These are phyloP conservation scores for Hanseniaspora clermontiae DNA, from an alignment of 805 yeast species.

Conservation along the genomic window DNA sequence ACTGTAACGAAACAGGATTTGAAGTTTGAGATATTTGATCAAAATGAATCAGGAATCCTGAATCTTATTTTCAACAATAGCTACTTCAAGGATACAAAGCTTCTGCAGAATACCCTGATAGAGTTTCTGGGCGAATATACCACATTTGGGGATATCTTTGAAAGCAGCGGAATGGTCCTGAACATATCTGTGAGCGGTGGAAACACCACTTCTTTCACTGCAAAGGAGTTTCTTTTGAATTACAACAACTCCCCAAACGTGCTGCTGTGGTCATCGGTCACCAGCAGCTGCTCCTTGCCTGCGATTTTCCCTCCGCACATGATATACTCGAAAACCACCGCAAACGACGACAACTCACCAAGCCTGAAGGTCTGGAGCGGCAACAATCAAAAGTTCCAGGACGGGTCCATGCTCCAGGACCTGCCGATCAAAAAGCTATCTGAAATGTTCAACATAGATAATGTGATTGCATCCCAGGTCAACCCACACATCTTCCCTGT, in stretches of 20 bases:
- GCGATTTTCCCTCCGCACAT: slow-evolving; percentile 79
- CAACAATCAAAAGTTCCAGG: slow-evolving; percentile 63
- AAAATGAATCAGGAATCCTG: slow-evolving; percentile 17
- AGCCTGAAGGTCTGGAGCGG: slow-evolving; percentile 61
- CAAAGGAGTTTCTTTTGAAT: slow-evolving; percentile 74
- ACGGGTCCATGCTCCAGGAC: slow-evolving; percentile 93
- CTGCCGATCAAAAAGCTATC: slow-evolving; percentile 79
- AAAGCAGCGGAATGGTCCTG: slow-evolving; percentile 76
- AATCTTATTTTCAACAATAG: slow-evolving; percentile 25
- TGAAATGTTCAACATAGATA: slow-evolving; percentile 96
- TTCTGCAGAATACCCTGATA: slow-evolving; percentile 18
- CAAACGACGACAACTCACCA: slow-evolving; percentile 23
- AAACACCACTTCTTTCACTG: slow-evolving; percentile 68
- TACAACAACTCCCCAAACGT: slow-evolving; percentile 74
- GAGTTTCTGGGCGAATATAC: slow-evolving; percentile 17
- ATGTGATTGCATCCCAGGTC: slow-evolving; percentile 93
- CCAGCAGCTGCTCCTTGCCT: slow-evolving; percentile 91
- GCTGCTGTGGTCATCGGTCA: slow-evolving; percentile 74
- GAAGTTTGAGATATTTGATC: slow-evolving; percentile 31
- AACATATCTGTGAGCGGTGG: slow-evolving; percentile 72
- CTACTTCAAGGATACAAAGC: slow-evolving; percentile 2
- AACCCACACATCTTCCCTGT: slow-evolving; percentile 93
- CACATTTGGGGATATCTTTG: slow-evolving; percentile 56
- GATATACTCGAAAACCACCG: slow-evolving; percentile 61
- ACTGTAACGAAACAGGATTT: slow-evolving; percentile 24